phyloP scores from a whole-genome alignment of 148 eudicot species.

The Spergularia bocconei region DNA sequence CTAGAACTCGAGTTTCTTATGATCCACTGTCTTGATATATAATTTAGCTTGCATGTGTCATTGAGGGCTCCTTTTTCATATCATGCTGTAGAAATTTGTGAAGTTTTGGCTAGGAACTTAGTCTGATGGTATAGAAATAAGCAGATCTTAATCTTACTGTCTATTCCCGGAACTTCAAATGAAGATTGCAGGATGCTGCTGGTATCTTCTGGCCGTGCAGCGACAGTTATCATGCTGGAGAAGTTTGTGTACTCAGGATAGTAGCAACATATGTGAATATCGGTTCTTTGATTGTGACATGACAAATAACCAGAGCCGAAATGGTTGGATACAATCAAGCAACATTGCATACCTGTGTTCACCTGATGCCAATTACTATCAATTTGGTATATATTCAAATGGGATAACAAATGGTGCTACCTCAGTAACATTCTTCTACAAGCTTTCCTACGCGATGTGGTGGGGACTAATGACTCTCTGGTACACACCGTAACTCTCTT shows the following conservation, averaged over 20 bases:
- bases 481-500: background rate
- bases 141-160: no score
- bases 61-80: no score
- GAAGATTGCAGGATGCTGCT: conserved; percentile 22
- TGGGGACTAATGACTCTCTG: conserved; percentile 25
- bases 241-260: conserved; percentile 15
- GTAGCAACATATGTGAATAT: background rate
- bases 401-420: background rate
- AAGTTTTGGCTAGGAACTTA: no score
- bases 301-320: background rate
- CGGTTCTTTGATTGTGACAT: conserved; percentile 19
- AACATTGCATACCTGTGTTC: conserved; percentile 16
- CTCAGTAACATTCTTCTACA: conserved; percentile 19
- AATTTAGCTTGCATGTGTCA: no score
- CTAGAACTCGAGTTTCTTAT: background rate
- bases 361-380: conserved; percentile 15
- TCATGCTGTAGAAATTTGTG: no score
- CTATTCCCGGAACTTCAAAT: background rate
- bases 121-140: no score
- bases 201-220: conserved; percentile 23
- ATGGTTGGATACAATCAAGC: conserved; percentile 25
- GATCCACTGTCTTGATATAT: background rate
- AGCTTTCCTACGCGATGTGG: conserved; percentile 17
- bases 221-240: conserved; percentile 25
- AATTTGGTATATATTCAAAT: conserved; percentile 21